These are phyloP conservation scores for Dictyostelium gargantuum DNA, from an alignment of 208 protist species.

Conservation along the genomic window DNA sequence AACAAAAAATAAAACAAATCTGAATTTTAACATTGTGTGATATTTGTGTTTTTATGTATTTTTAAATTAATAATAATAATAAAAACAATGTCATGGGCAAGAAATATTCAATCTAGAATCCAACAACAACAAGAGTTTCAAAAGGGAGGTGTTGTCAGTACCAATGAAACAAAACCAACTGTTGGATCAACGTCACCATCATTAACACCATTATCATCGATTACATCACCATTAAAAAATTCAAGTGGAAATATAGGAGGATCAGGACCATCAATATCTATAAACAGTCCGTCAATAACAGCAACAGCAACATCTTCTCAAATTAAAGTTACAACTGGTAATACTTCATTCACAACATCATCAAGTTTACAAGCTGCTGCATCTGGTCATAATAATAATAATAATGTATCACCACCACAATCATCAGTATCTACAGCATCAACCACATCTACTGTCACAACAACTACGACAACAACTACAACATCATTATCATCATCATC, in stretches of 20 bases:
- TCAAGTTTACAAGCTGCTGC: not conserved
- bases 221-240: not conserved
- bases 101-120: slow-evolving; percentile 29
- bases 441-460: not conserved
- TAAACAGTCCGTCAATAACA: not conserved
- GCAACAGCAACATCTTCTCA: not conserved
- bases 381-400: not conserved
- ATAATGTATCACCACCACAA: not conserved
- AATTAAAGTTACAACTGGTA: not conserved
- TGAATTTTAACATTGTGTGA: no score
- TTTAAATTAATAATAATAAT: not conserved
- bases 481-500: no score
- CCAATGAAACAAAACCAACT: no score
- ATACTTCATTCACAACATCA: not conserved
- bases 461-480: not conserved
- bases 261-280: not conserved
- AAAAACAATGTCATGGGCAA: slow-evolving; percentile 23
- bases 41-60: no score
- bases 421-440: not conserved
- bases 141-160: not conserved
- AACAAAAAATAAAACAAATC: no score
- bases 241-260: not conserved
- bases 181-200: not conserved
- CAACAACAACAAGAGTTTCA: slow-evolving; percentile 3
- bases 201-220: not conserved